Evolutionary conservation across 345 rosid genomes (phyloP), one percentile per base, ranked within the genome.

Genomic region (Abelmoschus esculentus): DNA sequence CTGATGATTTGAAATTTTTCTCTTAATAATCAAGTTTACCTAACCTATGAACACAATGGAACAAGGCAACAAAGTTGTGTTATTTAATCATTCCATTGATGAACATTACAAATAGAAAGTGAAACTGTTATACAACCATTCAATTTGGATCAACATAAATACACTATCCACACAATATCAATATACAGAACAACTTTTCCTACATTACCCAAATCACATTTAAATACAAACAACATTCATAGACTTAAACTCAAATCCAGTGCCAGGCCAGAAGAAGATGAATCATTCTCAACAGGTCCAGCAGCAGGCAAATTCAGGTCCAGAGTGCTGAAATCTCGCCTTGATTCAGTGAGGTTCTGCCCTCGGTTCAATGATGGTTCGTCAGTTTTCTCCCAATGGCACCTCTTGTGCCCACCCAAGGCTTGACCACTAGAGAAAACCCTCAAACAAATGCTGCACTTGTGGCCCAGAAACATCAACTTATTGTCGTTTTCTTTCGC

Each of bases 201-300:
- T 72, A 75, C 11, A 50, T 42, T 75, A 15, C n/a, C 67, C 70
- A 65, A 56, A 61, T 70, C 75, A 73, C 49, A n/a, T 26, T 22
- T 69, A 40, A 70, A 3, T 49, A 32, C 18, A 40, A 52, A 0
- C 10, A 42, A 61, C 14, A 52, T 22, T 81, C 75, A 89, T 69
- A 86, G 86, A 26, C 90, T 78, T 85, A 90, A 81, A 83, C 86
- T 92, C 79, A 92, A 82, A 81, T 91, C 93, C 80, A 91, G 66
- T 53, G 79, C 75, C 50, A 85, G 79, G 29, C 54, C 73, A 12
- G 89, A 76, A 22, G 85, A 76, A 38, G 85, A 80, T 3, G 77
- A 73, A 57, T 68, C 82, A 70, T 81, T 83, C 2, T 80, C 86
- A 38, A 32, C 19, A 14, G 88, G 80, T 50, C 18, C 54, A 50